Evolutionary conservation across 441 rosid species (phyloP).

Genomic region (Gossypium davidsonii): DNA sequence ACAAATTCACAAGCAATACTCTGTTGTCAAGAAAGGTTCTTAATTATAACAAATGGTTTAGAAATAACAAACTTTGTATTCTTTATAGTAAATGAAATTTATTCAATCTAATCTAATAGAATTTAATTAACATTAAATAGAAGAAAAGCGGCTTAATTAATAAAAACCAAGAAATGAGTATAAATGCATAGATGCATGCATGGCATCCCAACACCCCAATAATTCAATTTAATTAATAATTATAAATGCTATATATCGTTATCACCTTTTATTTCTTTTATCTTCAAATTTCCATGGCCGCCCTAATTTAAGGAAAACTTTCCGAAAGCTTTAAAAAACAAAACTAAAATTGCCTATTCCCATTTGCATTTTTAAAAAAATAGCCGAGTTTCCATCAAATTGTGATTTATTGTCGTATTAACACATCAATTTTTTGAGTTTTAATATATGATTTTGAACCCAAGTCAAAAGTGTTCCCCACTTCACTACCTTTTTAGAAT

Average conservation of each 20-base stretch:
- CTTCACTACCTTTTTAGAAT: background rate
- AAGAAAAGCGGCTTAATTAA: too few species aligned
- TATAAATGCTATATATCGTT: background rate
- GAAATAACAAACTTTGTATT: too few species aligned
- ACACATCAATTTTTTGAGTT: background rate
- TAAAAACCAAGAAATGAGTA: background rate
- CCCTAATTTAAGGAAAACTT: background rate
- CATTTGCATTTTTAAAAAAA: background rate
- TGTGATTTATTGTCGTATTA: background rate
- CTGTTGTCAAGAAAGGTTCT: too few species aligned
- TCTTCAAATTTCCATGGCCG: background rate
- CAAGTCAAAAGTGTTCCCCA: background rate
- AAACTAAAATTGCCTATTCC: background rate
- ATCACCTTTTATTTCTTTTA: background rate
- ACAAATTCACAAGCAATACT: too few species aligned
- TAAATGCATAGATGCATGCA: too few species aligned
- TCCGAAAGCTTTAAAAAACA: background rate
- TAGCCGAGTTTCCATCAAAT: background rate
- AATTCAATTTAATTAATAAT: background rate
- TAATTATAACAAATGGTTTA: too few species aligned
- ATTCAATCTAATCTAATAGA: too few species aligned
- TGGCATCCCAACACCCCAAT: background rate
- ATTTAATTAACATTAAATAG: too few species aligned
- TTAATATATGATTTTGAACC: background rate
- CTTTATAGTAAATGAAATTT: too few species aligned